phyloP scores from a whole-genome alignment of 2,329 filamentous ascomycete genomes.

The Trichothecium roseum region DNA sequence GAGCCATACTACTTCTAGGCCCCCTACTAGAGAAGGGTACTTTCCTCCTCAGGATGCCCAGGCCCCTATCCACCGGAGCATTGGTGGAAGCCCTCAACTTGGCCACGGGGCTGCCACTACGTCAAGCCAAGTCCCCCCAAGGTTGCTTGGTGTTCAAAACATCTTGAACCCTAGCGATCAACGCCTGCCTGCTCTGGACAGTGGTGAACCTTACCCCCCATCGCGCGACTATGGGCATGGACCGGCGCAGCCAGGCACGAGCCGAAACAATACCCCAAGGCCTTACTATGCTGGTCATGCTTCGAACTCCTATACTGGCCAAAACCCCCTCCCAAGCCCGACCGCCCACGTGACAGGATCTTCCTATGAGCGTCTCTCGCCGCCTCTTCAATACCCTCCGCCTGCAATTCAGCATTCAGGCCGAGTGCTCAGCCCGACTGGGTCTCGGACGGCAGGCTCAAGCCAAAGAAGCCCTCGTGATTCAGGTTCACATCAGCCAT shows the following conservation, averaged over 20 bases:
- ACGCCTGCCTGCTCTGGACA: constrained; percentile 10
- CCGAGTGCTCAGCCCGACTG: constrained; percentile 19
- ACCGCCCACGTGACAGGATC: too few species aligned
- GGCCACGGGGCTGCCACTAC: constrained; percentile 6
- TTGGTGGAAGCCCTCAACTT: constrained; percentile 13
- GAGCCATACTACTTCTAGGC: constrained; percentile 33
- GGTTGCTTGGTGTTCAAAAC: constrained; percentile 23
- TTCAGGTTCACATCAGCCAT: constrained; percentile 11
- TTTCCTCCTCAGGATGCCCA: constrained; percentile 13
- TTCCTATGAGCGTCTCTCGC: too few species aligned
- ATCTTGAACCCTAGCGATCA: constrained; percentile 26
- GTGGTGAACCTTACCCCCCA: constrained; percentile 8
- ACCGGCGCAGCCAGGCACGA: constrained; percentile 9
- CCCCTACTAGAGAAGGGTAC: constrained; percentile 26
- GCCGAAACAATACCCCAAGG: constrained; percentile 12
- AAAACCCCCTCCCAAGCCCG: too few species aligned
- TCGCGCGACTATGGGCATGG: constrained; percentile 11
- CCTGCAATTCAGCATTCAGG: neutral
- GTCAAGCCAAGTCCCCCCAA: constrained; percentile 13
- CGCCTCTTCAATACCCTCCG: too few species aligned
- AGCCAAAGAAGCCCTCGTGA: constrained; percentile 14
- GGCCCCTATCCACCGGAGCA: neutral
- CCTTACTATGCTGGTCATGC: constrained; percentile 15
- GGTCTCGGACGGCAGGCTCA: constrained; percentile 17
- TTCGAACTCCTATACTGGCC: too few species aligned